phyloP scores from a whole-genome alignment of 345 rosid genomes.

The Brassica cretica region DNA sequence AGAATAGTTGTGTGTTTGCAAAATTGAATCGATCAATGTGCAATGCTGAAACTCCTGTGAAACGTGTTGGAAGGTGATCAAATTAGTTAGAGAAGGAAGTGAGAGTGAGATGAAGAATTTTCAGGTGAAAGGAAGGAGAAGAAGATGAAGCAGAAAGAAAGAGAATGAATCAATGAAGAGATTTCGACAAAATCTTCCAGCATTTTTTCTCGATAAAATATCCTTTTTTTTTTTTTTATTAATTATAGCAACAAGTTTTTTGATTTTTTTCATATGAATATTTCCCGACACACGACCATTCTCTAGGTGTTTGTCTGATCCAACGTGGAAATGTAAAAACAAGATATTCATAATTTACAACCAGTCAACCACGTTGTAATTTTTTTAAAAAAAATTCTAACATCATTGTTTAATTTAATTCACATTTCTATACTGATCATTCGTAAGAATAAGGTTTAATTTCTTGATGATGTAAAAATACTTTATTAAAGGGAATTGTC shows the following conservation, averaged over 20 bases:
- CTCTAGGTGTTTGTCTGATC: not conserved
- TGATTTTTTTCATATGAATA: not conserved
- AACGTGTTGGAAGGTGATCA: constrained; percentile 40
- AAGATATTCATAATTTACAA: not conserved
- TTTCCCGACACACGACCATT: not conserved
- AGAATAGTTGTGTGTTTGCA: not conserved
- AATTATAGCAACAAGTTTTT: constrained; percentile 27
- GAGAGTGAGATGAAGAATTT: constrained; percentile 42
- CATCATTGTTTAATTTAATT: not conserved
- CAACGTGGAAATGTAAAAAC: not conserved
- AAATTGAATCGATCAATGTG: constrained; percentile 19
- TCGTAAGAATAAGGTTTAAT: not conserved
- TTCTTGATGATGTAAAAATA: not conserved
- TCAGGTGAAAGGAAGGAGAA: constrained; percentile 34
- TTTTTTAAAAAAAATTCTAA: not conserved
- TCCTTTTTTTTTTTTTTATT: not conserved
- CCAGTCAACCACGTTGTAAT: not conserved
- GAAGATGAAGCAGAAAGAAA: constrained; percentile 6
- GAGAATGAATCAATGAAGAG: constrained; percentile 22
- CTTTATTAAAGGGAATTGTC: not conserved
- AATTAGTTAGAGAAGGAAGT: constrained; percentile 33
- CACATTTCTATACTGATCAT: not conserved
- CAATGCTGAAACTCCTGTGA: constrained; percentile 33
- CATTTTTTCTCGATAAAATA: constrained; percentile 20
- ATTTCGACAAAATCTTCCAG: constrained; percentile 41